Percentiles rank a stretch among this genome's conserved stretches.
Conservation (phyloP, 768 basidiomycete genomes). For the Cystofilobasidium ferigula region DNA sequence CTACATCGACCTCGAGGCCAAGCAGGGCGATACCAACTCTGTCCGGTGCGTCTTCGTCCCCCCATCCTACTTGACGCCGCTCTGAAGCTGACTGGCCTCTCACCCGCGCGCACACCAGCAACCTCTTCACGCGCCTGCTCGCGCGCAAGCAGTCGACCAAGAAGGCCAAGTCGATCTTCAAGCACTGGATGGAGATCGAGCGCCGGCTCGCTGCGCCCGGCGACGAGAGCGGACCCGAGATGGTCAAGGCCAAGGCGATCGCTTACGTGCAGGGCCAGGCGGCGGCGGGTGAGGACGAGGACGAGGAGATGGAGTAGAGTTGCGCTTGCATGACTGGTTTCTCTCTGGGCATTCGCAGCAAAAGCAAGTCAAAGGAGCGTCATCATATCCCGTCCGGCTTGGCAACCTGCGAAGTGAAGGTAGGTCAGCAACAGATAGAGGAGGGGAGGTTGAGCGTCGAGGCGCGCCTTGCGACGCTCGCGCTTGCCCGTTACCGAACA, state of each 20-base stretch:
- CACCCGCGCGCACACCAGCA: slow-evolving; percentile 43
- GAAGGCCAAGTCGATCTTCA: slow-evolving; percentile 96
- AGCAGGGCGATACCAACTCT: slow-evolving; percentile 64
- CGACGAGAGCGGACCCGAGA: slow-evolving; percentile 66
- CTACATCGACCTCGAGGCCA: slow-evolving; percentile 92
- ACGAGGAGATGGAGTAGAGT: slow-evolving; percentile 21
- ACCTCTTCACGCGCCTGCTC: slow-evolving; percentile 75
- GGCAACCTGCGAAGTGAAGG: slow-evolving; percentile 3
- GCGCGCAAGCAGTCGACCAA: slow-evolving; percentile 79
- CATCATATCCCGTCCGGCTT: slow-evolving; percentile 22
- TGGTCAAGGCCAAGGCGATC: slow-evolving; percentile 76
- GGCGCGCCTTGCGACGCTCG: slow-evolving; percentile 55
- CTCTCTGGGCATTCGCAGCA: too few species aligned
- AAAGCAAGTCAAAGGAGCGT: background rate
- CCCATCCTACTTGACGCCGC: background rate
- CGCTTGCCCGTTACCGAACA: slow-evolving; percentile 67
- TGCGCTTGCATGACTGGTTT: background rate
- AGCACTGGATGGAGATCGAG: slow-evolving; percentile 91
- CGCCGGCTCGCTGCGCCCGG: slow-evolving; percentile 51
- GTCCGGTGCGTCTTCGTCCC: slow-evolving; percentile 48
- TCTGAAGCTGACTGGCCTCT: background rate
- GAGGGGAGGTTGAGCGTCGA: background rate
- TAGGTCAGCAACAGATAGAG: background rate
- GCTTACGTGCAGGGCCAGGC: slow-evolving; percentile 53
- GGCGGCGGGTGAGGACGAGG: slow-evolving; percentile 10